Percentiles rank a stretch among this genome's conserved stretches.
phyloP scores from a whole-genome alignment of 495 filamentous ascomycete species.

The Bryoglossum gracile region DNA sequence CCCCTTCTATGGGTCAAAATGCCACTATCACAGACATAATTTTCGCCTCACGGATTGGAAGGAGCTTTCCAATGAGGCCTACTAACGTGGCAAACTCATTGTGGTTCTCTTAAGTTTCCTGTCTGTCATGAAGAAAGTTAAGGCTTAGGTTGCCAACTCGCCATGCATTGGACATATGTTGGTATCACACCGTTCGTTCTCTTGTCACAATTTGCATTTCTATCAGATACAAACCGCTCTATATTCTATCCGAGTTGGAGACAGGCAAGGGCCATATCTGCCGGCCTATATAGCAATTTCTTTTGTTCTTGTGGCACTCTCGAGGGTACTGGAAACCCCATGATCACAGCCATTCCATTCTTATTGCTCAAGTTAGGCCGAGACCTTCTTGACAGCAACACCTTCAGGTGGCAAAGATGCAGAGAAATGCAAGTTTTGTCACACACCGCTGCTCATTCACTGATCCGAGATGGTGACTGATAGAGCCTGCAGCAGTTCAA shows the following conservation, averaged over 20 bases:
- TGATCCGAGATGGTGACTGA: slow-evolving; percentile 9
- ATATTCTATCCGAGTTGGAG: slow-evolving; percentile 5
- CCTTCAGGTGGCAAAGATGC: slow-evolving; percentile 18
- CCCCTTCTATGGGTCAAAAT: slow-evolving; percentile 7
- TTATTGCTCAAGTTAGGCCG: slow-evolving; percentile 10
- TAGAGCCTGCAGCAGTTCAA: slow-evolving; percentile 9
- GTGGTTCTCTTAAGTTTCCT: slow-evolving; percentile 16
- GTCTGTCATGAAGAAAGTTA: slow-evolving; percentile 12
- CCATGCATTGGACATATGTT: slow-evolving; percentile 11
- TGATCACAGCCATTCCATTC: slow-evolving; percentile 1
- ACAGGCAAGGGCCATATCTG: not conserved
- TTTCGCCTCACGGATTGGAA: slow-evolving; percentile 12
- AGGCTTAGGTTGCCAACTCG: slow-evolving; percentile 18
- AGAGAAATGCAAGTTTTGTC: slow-evolving; percentile 16
- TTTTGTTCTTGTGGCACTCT: not conserved
- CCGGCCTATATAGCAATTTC: not conserved
- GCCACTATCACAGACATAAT: not conserved
- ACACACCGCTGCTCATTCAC: slow-evolving; percentile 13
- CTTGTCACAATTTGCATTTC: slow-evolving; percentile 19
- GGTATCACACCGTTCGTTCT: slow-evolving; percentile 9
- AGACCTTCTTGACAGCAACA: slow-evolving; percentile 3
- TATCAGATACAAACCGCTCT: slow-evolving; percentile 15
- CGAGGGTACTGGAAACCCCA: not conserved
- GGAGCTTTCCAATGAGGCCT: slow-evolving; percentile 19
- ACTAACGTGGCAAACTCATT: slow-evolving; percentile 24